Evolutionary conservation across 2,329 filamentous ascomycete species (phyloP), one percentile per base, ranked within the genome.

Genomic region (Colletotrichum spaethianum): DNA sequence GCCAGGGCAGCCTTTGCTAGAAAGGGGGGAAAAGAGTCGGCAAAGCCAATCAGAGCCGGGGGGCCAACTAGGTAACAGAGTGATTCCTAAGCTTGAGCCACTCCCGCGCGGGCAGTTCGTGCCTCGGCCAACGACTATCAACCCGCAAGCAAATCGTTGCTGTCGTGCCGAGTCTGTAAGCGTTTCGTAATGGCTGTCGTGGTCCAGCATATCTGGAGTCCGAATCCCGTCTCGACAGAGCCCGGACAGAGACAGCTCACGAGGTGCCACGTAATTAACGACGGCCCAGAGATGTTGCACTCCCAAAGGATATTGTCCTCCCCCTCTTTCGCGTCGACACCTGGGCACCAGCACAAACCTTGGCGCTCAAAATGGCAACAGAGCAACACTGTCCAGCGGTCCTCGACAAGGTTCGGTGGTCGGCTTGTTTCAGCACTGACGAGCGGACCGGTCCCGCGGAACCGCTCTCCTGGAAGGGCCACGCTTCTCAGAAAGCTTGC

Each of bases 11-110:
- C 57, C 57, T 28, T 46, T 46, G 23, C 57, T 44, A 26, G 31
- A n/a, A 28, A 18, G 11, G 55, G 26, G 48, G 16, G 50, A 26
- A 18, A 53, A 18, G 26, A 42, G 5, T 40, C 55, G 36, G 55
- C 36, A 40, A 26, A 38, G 33, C 36, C 33, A 23, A 11, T 53
- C 50, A 53, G 18, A 11, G 16, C 2, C 28, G 50, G 7, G 2
- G 23, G 9, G 3, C 26, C 3, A 3, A 2, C 23, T 9, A 9
- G 2, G 31, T n/a, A n/a, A n/a, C n/a, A 23, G 28, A 20, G 28
- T 46, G 69, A 72, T 72, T 72, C 63, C 64, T 60, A 72, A 72
- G 65, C 69, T 67, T 61, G 26, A 61, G 50, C 57, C 63, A 71
- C 42, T 62, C 68, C 57, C 68, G 68, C 68, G 67, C 63, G 66